Base-by-base conservation (phyloP, 2,329 filamentous ascomycete genomes). In the Dactylonectria estremocensis region DNA sequence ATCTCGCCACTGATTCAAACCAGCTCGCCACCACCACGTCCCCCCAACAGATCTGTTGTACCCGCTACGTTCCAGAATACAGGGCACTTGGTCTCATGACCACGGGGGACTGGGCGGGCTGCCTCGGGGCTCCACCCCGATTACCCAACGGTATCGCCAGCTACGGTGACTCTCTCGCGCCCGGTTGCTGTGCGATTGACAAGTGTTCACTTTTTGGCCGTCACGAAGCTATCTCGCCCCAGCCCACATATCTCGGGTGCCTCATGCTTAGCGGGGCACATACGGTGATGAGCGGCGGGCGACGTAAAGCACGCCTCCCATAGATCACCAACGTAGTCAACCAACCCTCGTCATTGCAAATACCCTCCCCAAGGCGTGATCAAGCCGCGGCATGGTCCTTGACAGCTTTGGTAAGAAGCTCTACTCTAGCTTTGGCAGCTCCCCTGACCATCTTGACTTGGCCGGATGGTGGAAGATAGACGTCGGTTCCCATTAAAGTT, bases 81-180 rank as follows among this genome's bases (percentile, higher is more conserved):
- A 45, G 48, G 55, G 43, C 59, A 45, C 56, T 22, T n/a, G 16
- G 31, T 67, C 72, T 45, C 68, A 64, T 74, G 72, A 74, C 64
- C 66, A 33, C 45, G 5, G 20, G 20, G 40, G 43, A 31, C 61
- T 18, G 40, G 43, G 33, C 18, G 3, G 3, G 20, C 40, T 35
- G 20, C 43, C n/a, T 3, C n/a, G 13, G 28, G 18, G 60, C 55
- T 61, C 57, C 63, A 53, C 33, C 60, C 57, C 57, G 55, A 28
- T 66, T 56, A 28, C 67, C 37, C 48, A 45, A 24, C 16, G 37
- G 49, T 52, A 53, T 53, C 54, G n/a, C 46, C 40, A 55, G 66
- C 58, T 50, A 64, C 57, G 35, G 59, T 63, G 53, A 64, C 58
- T 61, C 37, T 49, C 43, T 60, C 35, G 13, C 18, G 24, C 40